A percentile compares a stretch with the other conserved stretches of the same genome.
phyloP scores from a whole-genome alignment of 2,329 filamentous ascomycete genomes.

The Parascedosporium putredinis region DNA sequence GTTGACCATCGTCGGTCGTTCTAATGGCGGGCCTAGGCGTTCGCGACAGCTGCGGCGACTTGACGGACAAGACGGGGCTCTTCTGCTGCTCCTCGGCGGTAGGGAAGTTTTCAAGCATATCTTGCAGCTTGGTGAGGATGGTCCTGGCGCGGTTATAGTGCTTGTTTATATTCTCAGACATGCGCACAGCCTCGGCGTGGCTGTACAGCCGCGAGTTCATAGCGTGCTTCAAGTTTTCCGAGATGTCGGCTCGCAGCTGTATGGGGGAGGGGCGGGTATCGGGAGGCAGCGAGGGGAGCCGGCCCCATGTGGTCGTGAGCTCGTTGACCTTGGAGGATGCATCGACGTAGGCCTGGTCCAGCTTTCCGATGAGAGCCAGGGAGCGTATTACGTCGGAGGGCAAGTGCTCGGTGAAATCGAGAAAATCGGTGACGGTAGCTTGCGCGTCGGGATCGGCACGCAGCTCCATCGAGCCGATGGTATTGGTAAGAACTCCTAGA shows the following conservation, averaged over 20 bases:
- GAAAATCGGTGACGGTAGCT: conserved; percentile 59
- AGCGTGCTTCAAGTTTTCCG: conserved; percentile 42
- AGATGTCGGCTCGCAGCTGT: conserved; percentile 49
- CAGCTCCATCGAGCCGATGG: conserved; percentile 34
- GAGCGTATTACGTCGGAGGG: conserved; percentile 57
- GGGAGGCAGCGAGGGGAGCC: conserved; percentile 37
- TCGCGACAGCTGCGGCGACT: conserved; percentile 42
- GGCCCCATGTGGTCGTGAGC: conserved; percentile 46
- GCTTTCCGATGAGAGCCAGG: conserved; percentile 53
- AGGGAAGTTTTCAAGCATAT: conserved; percentile 51
- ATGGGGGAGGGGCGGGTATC: conserved; percentile 37
- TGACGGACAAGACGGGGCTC: conserved; percentile 37
- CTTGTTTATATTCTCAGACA: conserved; percentile 52
- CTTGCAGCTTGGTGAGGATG: conserved; percentile 47
- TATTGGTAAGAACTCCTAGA: conserved; percentile 15
- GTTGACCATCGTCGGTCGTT: conserved; percentile 34
- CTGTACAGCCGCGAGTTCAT: conserved; percentile 47
- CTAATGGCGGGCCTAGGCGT: conserved; percentile 36
- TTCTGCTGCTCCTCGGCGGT: conserved; percentile 39
- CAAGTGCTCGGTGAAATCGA: conserved; percentile 61
- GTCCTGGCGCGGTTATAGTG: conserved; percentile 51
- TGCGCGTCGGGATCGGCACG: conserved; percentile 56
- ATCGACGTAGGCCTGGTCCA: conserved; percentile 48
- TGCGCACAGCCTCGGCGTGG: conserved; percentile 51
- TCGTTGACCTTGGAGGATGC: conserved; percentile 45